These are phyloP conservation scores for Giardia duodenalis DNA, from an alignment of 208 protist species.

Conservation along the genomic window DNA sequence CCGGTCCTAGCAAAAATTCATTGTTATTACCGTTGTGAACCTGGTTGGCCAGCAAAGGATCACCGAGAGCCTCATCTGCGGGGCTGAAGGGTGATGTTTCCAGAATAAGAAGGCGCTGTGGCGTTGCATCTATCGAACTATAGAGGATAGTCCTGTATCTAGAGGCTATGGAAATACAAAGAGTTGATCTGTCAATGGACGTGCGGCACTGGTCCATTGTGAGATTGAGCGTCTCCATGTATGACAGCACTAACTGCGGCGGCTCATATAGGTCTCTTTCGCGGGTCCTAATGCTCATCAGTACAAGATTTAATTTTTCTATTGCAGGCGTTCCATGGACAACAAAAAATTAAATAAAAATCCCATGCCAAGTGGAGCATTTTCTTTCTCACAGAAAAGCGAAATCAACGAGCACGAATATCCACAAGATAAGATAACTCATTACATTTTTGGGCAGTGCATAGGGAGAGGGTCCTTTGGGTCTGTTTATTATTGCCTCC, in stretches of 20 bases:
- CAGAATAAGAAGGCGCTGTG: neutral
- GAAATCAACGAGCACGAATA: neutral
- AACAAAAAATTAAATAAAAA: no score
- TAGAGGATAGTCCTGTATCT: neutral
- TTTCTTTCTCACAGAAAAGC: neutral
- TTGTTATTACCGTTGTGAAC: no score
- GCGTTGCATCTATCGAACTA: neutral
- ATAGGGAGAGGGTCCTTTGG: conserved; percentile 15
- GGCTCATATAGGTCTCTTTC: neutral
- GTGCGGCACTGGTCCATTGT: neutral
- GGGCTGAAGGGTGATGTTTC: neutral
- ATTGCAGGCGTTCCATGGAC: neutral
- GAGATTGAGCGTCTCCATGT: neutral
- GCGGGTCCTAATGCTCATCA: neutral
- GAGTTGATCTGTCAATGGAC: neutral
- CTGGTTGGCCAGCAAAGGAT: no score
- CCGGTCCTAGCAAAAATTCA: no score
- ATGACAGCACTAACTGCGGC: neutral
- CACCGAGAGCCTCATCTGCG: neutral
- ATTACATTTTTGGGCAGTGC: conserved; percentile 13
- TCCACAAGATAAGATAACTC: neutral
- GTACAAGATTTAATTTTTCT: neutral
- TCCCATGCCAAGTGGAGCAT: neutral
- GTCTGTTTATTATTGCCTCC: conserved; percentile 14
- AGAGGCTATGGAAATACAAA: neutral